Conservation (phyloP, 192 early-diverging fungal species). For the Coemansia sp. region DNA sequence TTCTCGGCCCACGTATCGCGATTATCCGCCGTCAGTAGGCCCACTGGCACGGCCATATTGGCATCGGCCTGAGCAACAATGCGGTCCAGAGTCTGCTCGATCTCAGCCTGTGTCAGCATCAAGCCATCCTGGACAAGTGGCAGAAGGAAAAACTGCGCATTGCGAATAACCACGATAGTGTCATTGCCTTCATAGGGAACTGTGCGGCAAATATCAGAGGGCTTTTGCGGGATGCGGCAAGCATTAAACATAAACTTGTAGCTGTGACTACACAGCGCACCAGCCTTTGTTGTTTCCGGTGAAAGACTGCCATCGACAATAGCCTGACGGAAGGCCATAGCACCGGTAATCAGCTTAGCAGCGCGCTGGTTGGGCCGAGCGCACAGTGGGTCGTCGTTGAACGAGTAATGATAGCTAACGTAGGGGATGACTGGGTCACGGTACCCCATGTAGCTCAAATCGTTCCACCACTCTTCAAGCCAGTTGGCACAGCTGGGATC, state of each 20-base stretch:
- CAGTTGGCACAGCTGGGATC: conserved; percentile 75
- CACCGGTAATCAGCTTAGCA: conserved; percentile 80
- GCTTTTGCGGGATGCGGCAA: conserved; percentile 85
- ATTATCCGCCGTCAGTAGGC: conserved; percentile 85
- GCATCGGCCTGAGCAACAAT: conserved; percentile 69
- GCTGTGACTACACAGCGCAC: conserved; percentile 81
- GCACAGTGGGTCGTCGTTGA: conserved; percentile 80
- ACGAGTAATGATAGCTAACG: conserved; percentile 94
- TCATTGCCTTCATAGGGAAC: conserved; percentile 70
- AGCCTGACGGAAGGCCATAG: conserved; percentile 76
- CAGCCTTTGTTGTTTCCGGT: conserved; percentile 73
- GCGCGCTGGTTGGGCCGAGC: conserved; percentile 74
- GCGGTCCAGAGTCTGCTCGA: conserved; percentile 68
- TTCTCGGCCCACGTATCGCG: conserved; percentile 89
- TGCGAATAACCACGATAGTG: conserved; percentile 80
- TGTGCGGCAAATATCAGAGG: conserved; percentile 75
- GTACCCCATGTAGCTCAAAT: conserved; percentile 88
- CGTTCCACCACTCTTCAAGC: conserved; percentile 98
- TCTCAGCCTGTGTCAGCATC: conserved; percentile 68
- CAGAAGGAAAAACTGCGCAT: conserved; percentile 84
- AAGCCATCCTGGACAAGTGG: conserved; percentile 61
- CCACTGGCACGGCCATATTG: conserved; percentile 68
- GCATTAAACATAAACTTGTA: conserved; percentile 98
- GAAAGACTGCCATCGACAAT: conserved; percentile 73
- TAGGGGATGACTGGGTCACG: conserved; percentile 95